Evolutionary conservation across 768 basidiomycete species (phyloP), one percentile per base, ranked within the genome.

Genomic region (Lentinula sp.): DNA sequence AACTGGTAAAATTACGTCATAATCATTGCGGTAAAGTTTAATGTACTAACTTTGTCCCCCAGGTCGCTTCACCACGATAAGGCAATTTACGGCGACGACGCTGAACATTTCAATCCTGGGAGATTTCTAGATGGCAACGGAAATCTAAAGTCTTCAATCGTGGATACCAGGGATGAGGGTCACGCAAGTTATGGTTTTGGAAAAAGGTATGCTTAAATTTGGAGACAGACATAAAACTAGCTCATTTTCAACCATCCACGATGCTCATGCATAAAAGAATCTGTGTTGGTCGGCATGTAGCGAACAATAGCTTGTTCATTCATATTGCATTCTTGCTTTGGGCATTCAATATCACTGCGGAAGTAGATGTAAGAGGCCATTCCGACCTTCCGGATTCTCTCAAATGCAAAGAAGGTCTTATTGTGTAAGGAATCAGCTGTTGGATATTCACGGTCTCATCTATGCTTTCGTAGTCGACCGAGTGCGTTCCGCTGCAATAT

Each of bases 241-340:
- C 16, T n/a, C 8, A 8, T 58, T 43, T 16, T 33, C 50, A 5
- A 36, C 35, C 12, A 35, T 33, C 35, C 16, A 33, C 50, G 35
- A 35, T 12, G 7, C 13, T 28, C 28, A 28, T 28, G 1, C 28
- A 28, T 28, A 15, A 12, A 33, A 52, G 50, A 35, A 52, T 68
- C 8, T 74, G 73, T 55, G 62, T 67, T 15, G 73, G 73, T 32
- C 58, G 65, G 39, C 64, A 73, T 59, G 61, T 73, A n/a, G 73
- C 72, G 9, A 71, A 71, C 52, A 57, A 69, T 9, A 64, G 69
- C 33, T 23, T 73, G 51, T 74, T 73, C 53, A 70, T 74, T 49
- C 61, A 67, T 39, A 66, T 71, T 35, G 73, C 73, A 28, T 55
- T 56, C 43, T 50, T 68, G n/a, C 65, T 74, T 18, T 72, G 70